phyloP scores from a whole-genome alignment of 2,329 filamentous ascomycete species.

The Epicoccum sorghinum region DNA sequence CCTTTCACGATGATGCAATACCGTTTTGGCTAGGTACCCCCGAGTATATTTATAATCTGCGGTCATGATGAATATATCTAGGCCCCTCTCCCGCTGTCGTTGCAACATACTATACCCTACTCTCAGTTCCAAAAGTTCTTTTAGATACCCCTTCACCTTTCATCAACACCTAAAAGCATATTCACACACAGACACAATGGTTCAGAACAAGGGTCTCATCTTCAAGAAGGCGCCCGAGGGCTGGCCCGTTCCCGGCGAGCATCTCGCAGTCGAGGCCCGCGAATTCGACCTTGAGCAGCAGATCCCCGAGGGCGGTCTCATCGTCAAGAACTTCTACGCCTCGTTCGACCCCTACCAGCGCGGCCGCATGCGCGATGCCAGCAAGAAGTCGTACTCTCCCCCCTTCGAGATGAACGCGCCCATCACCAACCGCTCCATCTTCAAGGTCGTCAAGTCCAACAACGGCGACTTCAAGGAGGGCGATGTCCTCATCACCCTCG shows the following conservation, averaged over 20 bases:
- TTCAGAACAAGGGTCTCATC: constrained; percentile 75
- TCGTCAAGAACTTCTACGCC: constrained; percentile 72
- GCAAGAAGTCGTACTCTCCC: constrained; percentile 70
- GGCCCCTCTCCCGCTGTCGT: background rate
- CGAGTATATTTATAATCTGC: constrained; percentile 9
- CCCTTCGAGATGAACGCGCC: constrained; percentile 67
- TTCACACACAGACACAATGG: constrained; percentile 45
- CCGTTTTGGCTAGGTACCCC: constrained; percentile 5
- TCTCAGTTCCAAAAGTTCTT: background rate
- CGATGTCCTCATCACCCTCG: constrained; percentile 65
- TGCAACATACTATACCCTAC: background rate
- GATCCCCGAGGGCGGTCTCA: constrained; percentile 68
- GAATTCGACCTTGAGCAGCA: constrained; percentile 70
- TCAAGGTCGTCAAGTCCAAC: constrained; percentile 74
- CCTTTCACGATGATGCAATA: constrained; percentile 17
- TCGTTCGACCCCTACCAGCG: constrained; percentile 88
- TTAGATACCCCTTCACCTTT: constrained; percentile 1
- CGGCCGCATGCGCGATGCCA: constrained; percentile 73
- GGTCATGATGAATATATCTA: constrained; percentile 12
- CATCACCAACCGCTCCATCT: constrained; percentile 68
- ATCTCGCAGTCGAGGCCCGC: constrained; percentile 70
- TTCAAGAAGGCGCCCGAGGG: constrained; percentile 73
- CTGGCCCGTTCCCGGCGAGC: constrained; percentile 71
- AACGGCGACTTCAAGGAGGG: constrained; percentile 67
- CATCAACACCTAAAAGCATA: constrained; percentile 4